Conservation (phyloP, 1,284 basidiomycete species). For the Phenoliferia sp. region DNA sequence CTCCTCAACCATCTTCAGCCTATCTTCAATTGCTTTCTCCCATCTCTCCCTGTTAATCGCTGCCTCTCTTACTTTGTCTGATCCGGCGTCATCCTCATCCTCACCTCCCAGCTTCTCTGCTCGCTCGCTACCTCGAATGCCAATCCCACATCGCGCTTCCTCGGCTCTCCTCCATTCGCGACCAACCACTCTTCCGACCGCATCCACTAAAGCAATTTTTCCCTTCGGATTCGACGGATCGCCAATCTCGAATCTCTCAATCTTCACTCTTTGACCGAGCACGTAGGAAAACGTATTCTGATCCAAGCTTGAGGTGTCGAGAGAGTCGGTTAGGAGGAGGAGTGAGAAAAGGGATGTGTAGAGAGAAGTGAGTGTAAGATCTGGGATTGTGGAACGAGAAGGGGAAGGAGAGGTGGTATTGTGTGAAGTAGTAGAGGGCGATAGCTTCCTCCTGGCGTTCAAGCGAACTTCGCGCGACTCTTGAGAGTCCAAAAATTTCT, state of each 20-base stretch:
- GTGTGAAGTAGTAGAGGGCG: slow-evolving; percentile 5
- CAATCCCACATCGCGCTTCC: neutral
- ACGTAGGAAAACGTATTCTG: neutral
- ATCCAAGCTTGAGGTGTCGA: neutral
- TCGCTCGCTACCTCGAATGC: no score
- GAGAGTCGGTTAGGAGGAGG: neutral
- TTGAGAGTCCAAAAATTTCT: neutral
- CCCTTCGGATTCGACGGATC: neutral
- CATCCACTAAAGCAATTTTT: neutral
- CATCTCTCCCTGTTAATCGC: neutral
- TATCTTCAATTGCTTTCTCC: neutral
- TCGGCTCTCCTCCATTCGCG: neutral
- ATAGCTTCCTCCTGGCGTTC: no score
- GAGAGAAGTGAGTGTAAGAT: neutral
- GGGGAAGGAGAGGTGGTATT: neutral
- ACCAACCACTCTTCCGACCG: neutral
- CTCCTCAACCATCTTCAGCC: neutral
- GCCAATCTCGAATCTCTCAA: neutral
- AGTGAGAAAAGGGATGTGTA: neutral
- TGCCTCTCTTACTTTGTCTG: neutral
- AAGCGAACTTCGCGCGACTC: no score
- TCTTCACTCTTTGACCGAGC: neutral
- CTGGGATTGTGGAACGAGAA: neutral
- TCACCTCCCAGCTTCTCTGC: neutral
- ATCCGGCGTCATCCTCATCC: neutral